These are phyloP conservation scores for Stereum hirsutum DNA, from an alignment of 1,284 basidiomycete species.

Conservation along the genomic window DNA sequence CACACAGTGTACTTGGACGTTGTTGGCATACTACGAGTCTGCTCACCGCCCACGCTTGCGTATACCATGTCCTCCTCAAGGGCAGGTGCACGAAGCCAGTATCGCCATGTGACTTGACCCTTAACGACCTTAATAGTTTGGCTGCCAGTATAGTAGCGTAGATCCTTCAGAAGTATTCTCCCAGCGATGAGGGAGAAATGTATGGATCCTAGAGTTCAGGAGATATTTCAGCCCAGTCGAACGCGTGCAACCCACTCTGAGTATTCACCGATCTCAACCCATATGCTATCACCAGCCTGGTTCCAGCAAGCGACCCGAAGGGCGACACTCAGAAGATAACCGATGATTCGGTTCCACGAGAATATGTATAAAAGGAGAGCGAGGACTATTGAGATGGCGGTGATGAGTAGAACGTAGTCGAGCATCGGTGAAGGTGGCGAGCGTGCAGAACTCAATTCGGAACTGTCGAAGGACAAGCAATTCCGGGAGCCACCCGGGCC, in stretches of 20 bases:
- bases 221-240: not conserved
- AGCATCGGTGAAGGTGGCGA: constrained; percentile 31
- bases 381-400: constrained; percentile 64
- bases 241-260: no score
- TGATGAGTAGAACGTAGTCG: constrained; percentile 53
- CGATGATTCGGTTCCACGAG: constrained; percentile 83
- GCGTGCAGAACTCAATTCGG: not conserved
- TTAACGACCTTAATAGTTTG: constrained; percentile 78
- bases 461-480: no score
- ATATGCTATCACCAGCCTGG: constrained; percentile 56
- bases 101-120: constrained; percentile 82
- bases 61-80: constrained; percentile 52
- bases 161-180: constrained; percentile 76
- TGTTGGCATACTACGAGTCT: no score
- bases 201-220: constrained; percentile 54
- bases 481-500: no score
- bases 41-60: constrained; percentile 40
- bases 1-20: no score
- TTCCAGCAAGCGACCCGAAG: constrained; percentile 68
- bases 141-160: constrained; percentile 85
- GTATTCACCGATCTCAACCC: constrained; percentile 76
- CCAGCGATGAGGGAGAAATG: constrained; percentile 87
- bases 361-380: constrained; percentile 75
- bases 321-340: constrained; percentile 48
- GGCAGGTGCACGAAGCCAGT: constrained; percentile 76